Evolutionary conservation across 805 yeast species (phyloP).

Genomic region (Saccharomycopsis sp.): DNA sequence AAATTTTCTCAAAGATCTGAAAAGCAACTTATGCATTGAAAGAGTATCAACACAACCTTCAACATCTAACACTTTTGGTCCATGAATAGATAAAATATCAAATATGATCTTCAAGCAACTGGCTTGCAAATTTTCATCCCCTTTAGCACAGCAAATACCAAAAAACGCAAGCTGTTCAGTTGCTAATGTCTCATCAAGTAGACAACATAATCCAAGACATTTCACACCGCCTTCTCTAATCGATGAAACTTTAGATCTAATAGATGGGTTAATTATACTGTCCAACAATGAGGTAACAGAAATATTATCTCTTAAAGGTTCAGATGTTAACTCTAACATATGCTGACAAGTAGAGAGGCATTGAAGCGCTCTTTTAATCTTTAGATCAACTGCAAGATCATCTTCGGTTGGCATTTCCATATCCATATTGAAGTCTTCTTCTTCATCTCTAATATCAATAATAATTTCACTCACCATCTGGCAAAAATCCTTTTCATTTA

Average conservation of each 20-base stretch:
- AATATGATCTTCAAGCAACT: slow-evolving; percentile 64
- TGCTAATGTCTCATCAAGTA: slow-evolving; percentile 62
- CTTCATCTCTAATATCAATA: slow-evolving; percentile 71
- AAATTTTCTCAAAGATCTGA: slow-evolving; percentile 51
- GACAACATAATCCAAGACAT: slow-evolving; percentile 74
- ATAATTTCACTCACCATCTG: slow-evolving; percentile 80
- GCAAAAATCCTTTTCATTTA: slow-evolving; percentile 77
- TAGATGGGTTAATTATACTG: slow-evolving; percentile 73
- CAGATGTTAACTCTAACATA: slow-evolving; percentile 59
- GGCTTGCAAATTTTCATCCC: slow-evolving; percentile 53
- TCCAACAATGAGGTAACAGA: slow-evolving; percentile 64
- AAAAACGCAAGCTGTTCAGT: slow-evolving; percentile 55
- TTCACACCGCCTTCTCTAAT: slow-evolving; percentile 60
- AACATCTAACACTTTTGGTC: slow-evolving; percentile 55
- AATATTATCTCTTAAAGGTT: slow-evolving; percentile 56
- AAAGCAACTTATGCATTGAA: slow-evolving; percentile 62
- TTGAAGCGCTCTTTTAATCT: slow-evolving; percentile 33
- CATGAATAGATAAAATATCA: slow-evolving; percentile 75
- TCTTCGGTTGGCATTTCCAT: slow-evolving; percentile 25
- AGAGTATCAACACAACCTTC: slow-evolving; percentile 57
- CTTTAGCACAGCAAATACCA: slow-evolving; percentile 63
- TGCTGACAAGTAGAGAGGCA: slow-evolving; percentile 65
- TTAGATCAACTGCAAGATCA: slow-evolving; percentile 24
- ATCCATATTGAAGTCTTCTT: slow-evolving; percentile 29
- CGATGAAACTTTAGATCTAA: slow-evolving; percentile 47